These are phyloP conservation scores for Papiliotrema fonsecae DNA, from an alignment of 1,284 basidiomycete genomes.

Conservation along the genomic window DNA sequence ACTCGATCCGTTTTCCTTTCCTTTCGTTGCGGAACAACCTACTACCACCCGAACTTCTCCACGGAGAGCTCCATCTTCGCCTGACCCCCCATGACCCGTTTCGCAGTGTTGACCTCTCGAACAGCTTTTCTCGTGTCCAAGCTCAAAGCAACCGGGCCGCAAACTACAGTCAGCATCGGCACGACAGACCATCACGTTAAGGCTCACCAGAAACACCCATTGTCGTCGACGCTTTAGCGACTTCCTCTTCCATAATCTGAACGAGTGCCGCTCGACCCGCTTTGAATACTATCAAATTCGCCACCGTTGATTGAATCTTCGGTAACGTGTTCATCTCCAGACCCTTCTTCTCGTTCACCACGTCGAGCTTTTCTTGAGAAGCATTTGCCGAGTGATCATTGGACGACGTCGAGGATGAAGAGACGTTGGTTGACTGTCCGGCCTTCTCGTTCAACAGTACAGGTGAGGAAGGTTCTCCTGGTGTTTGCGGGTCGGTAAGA, in stretches of 20 bases:
- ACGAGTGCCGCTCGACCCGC: constrained; percentile 11
- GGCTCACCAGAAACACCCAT: constrained; percentile 5
- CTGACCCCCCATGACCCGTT: constrained; percentile 20
- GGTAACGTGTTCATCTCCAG: neutral
- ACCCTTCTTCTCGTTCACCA: neutral
- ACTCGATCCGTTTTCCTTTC: no score
- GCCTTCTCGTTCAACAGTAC: neutral
- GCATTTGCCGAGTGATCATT: neutral
- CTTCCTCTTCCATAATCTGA: constrained; percentile 8
- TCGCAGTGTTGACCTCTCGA: constrained; percentile 13
- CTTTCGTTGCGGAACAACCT: no score
- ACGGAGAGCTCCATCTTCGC: constrained; percentile 18
- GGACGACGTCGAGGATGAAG: neutral
- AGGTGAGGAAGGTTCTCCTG: neutral
- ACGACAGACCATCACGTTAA: neutral
- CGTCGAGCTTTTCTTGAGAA: neutral
- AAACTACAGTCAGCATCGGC: constrained; percentile 13
- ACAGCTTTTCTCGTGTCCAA: constrained; percentile 20
- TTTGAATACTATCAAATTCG: constrained; percentile 4
- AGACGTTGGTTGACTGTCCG: neutral
- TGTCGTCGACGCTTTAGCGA: constrained; percentile 1
- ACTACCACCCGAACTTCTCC: constrained; percentile 33
- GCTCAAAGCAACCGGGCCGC: constrained; percentile 21
- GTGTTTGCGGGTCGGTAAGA: neutral
- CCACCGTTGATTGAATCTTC: neutral